A percentile compares a stretch with the other conserved stretches of the same genome.
Evolutionary conservation across 176 grass and related monocot species (phyloP).

Genomic region (Typha latifolia): DNA sequence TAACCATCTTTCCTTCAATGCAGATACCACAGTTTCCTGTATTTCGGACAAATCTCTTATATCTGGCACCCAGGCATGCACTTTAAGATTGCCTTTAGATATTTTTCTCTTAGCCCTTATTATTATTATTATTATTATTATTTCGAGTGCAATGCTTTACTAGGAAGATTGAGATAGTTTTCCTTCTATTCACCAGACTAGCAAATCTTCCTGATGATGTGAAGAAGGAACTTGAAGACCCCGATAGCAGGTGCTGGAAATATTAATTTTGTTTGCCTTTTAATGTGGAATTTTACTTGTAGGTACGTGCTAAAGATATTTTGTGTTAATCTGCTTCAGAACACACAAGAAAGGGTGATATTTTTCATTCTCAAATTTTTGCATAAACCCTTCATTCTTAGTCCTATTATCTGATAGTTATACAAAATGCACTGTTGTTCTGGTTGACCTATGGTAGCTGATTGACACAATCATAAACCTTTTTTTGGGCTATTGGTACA

Average conservation of each 20-base stretch:
- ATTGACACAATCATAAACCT: too few relatives aligned
- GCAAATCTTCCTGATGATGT: constrained; percentile 58
- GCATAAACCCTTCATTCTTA: too few relatives aligned
- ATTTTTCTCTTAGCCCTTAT: neutral
- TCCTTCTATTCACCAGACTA: constrained; percentile 28
- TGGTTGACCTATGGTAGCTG: too few relatives aligned
- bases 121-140: neutral
- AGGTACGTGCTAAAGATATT: neutral
- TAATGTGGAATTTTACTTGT: neutral
- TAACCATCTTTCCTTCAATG: constrained; percentile 12
- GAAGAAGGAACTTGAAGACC: constrained; percentile 55
- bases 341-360: too few relatives aligned
- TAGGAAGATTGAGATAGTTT: constrained; percentile 5
- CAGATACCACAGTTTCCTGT: constrained; percentile 62
- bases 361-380: neutral
- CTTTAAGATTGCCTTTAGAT: neutral
- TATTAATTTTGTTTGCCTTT: neutral
- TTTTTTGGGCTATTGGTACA: too few relatives aligned
- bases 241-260: constrained; percentile 64
- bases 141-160: neutral
- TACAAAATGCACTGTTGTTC: too few relatives aligned
- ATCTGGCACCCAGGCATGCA: constrained; percentile 52
- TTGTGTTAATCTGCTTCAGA: neutral
- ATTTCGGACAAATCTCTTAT: constrained; percentile 58
- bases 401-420: too few relatives aligned